Percentiles rank a stretch among this genome's conserved stretches.
These are phyloP conservation scores for Leucocoprinus leucothites DNA, from an alignment of 768 basidiomycete species.

Conservation along the genomic window DNA sequence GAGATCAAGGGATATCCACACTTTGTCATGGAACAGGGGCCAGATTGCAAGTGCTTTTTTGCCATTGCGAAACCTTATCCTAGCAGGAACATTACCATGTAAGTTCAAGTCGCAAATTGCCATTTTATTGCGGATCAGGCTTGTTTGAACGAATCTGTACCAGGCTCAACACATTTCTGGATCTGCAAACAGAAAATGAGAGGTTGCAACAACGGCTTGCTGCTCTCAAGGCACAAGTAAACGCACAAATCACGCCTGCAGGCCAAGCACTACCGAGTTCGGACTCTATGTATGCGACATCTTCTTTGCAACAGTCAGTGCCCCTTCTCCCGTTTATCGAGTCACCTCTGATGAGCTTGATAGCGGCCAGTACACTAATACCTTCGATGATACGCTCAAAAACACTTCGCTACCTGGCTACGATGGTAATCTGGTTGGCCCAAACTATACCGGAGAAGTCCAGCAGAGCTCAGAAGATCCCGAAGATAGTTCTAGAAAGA, in stretches of 20 bases:
- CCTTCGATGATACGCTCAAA: neutral
- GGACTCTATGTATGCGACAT: conserved; percentile 34
- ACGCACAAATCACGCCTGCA: conserved; percentile 20
- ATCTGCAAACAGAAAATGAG: conserved; percentile 88
- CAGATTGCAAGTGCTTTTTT: conserved; percentile 62
- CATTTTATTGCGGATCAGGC: too few relatives aligned
- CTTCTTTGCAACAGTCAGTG: conserved; percentile 22
- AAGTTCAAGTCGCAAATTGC: conserved; percentile 18
- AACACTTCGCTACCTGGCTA: neutral
- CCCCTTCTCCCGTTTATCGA: neutral
- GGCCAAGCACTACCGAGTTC: conserved; percentile 19
- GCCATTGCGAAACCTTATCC: conserved; percentile 76
- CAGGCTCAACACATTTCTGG: conserved; percentile 68
- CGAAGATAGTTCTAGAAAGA: conserved; percentile 57
- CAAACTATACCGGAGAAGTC: conserved; percentile 4
- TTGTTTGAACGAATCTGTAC: too few relatives aligned
- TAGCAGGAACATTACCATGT: conserved; percentile 69
- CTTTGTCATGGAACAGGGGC: conserved; percentile 32
- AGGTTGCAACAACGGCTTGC: conserved; percentile 61
- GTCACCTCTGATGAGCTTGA: conserved; percentile 10
- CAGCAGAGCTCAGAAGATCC: conserved; percentile 31
- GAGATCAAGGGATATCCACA: conserved; percentile 70
- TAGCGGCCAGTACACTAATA: neutral
- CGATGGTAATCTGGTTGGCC: neutral
- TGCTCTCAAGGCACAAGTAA: conserved; percentile 33